Base-by-base conservation (phyloP, 2,329 filamentous ascomycete species). In the Chrysoporthe puriensis region DNA sequence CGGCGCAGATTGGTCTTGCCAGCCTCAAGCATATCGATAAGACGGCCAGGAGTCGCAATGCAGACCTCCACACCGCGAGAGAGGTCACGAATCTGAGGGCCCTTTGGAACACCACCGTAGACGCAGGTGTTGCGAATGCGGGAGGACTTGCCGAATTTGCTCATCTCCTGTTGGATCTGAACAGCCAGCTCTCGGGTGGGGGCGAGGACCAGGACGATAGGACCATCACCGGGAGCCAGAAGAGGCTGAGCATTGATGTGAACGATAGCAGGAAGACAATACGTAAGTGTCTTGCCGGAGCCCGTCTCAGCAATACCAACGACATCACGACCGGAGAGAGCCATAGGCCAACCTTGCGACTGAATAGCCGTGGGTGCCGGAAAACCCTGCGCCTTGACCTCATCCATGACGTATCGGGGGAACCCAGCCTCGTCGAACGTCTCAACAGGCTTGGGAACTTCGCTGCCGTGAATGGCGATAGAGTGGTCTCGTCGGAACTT, bases 231-330 rank as follows among this genome's bases (percentile, higher is more conserved):
- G 50, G 93, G 95, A 36, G 94, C 92, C 71, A 99, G 89, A 57
- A 99, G 92, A 73, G 96, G 96, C 82, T 99, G 96, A 60, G 96
- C 96, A 82, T 99, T 98, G 86, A 99, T 99, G 87, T 99, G 96
- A 70, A 99, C 96, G 73, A 99, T 99, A 66, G 96, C 93, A 68
- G 96, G 96, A 73, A 99, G 88, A 82, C 95, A 98, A 85, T 99
- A 99, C 64, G 94, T 97, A 73, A 99, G 87, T 4, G 96, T 99
- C 90, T 99, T 99, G 86, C 96, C 96, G 72, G 96, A 99, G 79
- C 96, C 96, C 69, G 96, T 99, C 86, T 99, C 96, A 76, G 96
- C 96, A 83, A 99, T 97, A 89, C 96, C 96, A 76, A 98, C 95
- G 70, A 98, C 95, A 79, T 99, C 96, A 74, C 96, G 95, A 83